phyloP scores from a whole-genome alignment of 345 rosid species.

The Clarkia xantiana region DNA sequence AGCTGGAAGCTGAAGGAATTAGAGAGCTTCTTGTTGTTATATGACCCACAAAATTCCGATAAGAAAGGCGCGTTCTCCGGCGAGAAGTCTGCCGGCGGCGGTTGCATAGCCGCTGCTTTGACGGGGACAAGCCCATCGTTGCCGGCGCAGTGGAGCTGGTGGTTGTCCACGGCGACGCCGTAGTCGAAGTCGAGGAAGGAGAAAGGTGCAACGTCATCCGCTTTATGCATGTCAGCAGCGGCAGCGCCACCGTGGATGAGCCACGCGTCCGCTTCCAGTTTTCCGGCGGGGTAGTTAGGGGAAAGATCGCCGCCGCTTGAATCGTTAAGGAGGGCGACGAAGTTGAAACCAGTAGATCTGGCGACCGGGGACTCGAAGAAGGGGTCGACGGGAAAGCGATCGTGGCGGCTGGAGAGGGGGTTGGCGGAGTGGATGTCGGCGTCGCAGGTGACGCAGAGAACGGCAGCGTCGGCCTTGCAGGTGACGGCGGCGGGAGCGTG shows the following conservation, averaged over 20 bases:
- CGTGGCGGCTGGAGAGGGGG: slow-evolving; percentile 80
- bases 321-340: slow-evolving; percentile 17
- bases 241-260: slow-evolving; percentile 13
- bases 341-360: slow-evolving; percentile 23
- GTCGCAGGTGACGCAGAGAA: slow-evolving; percentile 73
- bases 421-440: slow-evolving; percentile 88
- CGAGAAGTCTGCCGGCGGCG: slow-evolving; percentile 17
- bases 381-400: slow-evolving; percentile 60
- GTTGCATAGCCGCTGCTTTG: slow-evolving; percentile 26
- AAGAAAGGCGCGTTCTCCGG: slow-evolving; percentile 31
- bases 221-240: slow-evolving; percentile 12
- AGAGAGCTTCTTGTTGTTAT: slow-evolving; percentile 13
- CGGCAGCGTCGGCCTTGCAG: slow-evolving; percentile 93
- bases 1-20: slow-evolving; percentile 29
- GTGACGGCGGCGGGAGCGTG: slow-evolving; percentile 92
- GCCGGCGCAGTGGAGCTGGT: slow-evolving; percentile 26
- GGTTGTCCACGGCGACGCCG: slow-evolving; percentile 16
- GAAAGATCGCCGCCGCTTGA: not conserved
- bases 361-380: slow-evolving; percentile 31
- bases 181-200: slow-evolving; percentile 46
- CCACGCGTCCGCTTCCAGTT: slow-evolving; percentile 21
- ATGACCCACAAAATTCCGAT: slow-evolving; percentile 39
- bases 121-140: slow-evolving; percentile 74
- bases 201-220: slow-evolving; percentile 15
- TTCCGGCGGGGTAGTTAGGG: slow-evolving; percentile 19